Evolutionary conservation across 1,284 basidiomycete genomes (phyloP), one percentile per base, ranked within the genome.

Genomic region (Pholiota adiposa): DNA sequence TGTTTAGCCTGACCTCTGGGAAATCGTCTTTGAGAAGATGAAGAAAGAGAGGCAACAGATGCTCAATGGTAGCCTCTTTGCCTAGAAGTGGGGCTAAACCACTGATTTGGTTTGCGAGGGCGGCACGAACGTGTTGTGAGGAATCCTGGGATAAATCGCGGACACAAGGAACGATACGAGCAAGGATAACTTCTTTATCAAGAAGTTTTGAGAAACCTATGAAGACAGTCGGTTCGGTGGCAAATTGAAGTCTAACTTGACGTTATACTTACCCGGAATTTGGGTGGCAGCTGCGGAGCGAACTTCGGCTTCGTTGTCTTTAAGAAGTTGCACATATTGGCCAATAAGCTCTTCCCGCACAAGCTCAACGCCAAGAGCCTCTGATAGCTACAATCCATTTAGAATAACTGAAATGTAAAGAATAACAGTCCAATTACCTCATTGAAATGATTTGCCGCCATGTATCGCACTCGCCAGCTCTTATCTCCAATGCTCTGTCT

Each of bases 291-390:
- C 96, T 29, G 97, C 97, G 48, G 96, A 98, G 64, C 97, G 87
- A 55, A 99, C 97, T 78, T 99, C 97, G 21, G 97, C 97, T 79
- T 99, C 97, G 70, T 98, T 97, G 73, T 99, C 97, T 77, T 98
- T 98, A 70, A 99, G 81, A 50, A 99, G 82, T 60, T 93, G 90
- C 3, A 98, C 95, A 73, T 93, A 99, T 63, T 97, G 95, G 50
- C 87, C 87, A 62, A 97, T 94, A 59, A 99, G 81, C 73, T 99
- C 97, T 67, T 98, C 97, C 64, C 94, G 85, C 51, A 98, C 93
- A 58, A 99, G 87, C 52, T 96, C 94, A 65, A 86, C 81, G 12
- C 96, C 96, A 31, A 98, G 93, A 14, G 93, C 90, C 71, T 96
- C 92, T 1, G 97, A 96, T 38, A 99, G 85, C 91, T 94, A 53